phyloP scores from a whole-genome alignment of 108 stramenopile species.

The Cyclotella atomus region DNA sequence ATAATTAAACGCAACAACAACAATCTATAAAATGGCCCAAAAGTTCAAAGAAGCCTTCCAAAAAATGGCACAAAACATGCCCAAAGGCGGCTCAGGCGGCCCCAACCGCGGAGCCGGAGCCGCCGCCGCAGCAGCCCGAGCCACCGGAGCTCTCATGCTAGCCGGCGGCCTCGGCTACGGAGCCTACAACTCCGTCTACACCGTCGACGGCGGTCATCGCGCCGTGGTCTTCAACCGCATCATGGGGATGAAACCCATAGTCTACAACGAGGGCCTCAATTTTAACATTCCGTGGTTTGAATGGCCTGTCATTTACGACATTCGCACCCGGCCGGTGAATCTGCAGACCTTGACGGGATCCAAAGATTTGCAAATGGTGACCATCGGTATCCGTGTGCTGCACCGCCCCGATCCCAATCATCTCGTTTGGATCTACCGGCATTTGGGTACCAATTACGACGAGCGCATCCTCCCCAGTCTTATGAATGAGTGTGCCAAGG shows the following conservation, averaged over 20 bases:
- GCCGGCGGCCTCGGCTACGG: constrained; percentile 89
- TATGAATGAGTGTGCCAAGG: constrained; percentile 99
- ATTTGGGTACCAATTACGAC: constrained; percentile 96
- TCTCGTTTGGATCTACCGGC: constrained; percentile 95
- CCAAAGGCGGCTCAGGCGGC: constrained; percentile 74
- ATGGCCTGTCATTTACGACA: constrained; percentile 94
- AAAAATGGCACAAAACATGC: constrained; percentile 77
- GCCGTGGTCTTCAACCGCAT: constrained; percentile 97
- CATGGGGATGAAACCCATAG: constrained; percentile 86
- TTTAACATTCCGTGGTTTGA: constrained; percentile 99
- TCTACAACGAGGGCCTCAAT: constrained; percentile 96
- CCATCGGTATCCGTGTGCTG: constrained; percentile 98
- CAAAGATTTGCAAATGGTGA: constrained; percentile 99
- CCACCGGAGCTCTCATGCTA: constrained; percentile 68
- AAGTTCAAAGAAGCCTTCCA: constrained; percentile 85
- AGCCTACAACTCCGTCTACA: constrained; percentile 92
- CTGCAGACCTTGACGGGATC: constrained; percentile 94
- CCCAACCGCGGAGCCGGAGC: constrained; percentile 62
- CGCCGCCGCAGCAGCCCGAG: constrained; percentile 77
- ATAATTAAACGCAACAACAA: not conserved
- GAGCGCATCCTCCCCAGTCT: constrained; percentile 97
- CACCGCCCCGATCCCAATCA: constrained; percentile 89
- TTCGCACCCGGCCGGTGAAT: constrained; percentile 96
- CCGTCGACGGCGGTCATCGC: constrained; percentile 97
- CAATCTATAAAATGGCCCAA: constrained; percentile 72